These are phyloP conservation scores for Globisporangium radiosum DNA, from an alignment of 352 stramenopile genomes.

Conservation along the genomic window DNA sequence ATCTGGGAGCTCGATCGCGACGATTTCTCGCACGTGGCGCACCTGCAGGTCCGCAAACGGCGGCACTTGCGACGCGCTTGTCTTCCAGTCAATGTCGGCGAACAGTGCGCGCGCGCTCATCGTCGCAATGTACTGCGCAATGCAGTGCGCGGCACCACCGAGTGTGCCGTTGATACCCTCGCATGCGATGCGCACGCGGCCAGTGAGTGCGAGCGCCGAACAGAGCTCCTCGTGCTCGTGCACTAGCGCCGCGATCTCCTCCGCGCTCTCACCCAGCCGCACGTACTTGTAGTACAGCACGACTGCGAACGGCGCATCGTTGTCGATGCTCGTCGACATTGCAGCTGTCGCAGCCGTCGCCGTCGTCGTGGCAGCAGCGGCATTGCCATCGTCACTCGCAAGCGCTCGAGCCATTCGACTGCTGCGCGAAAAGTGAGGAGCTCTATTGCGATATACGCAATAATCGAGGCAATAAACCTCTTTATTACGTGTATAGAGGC, in stretches of 20 bases:
- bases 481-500: no score
- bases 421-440: no score
- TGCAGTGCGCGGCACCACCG: conserved; percentile 24
- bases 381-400: no score
- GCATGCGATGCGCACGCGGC: conserved; percentile 68
- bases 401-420: no score
- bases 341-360: background rate
- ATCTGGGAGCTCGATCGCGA: conserved; percentile 63
- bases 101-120: conserved; percentile 37
- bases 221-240: conserved; percentile 43
- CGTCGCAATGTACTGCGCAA: conserved; percentile 57
- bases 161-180: conserved; percentile 88
- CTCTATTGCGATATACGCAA: no score
- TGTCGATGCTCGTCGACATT: conserved; percentile 12
- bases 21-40: conserved; percentile 61
- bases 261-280: conserved; percentile 33
- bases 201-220: conserved; percentile 40
- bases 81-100: conserved; percentile 81
- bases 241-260: conserved; percentile 31
- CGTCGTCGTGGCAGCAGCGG: no score
- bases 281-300: conserved; percentile 87
- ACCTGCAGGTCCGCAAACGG: conserved; percentile 71
- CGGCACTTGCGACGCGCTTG: conserved; percentile 31
- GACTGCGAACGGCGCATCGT: conserved; percentile 32
- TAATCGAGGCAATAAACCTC: no score